Base-by-base conservation (phyloP, 805 yeast genomes). In the Saccharomycopsis olivae region DNA sequence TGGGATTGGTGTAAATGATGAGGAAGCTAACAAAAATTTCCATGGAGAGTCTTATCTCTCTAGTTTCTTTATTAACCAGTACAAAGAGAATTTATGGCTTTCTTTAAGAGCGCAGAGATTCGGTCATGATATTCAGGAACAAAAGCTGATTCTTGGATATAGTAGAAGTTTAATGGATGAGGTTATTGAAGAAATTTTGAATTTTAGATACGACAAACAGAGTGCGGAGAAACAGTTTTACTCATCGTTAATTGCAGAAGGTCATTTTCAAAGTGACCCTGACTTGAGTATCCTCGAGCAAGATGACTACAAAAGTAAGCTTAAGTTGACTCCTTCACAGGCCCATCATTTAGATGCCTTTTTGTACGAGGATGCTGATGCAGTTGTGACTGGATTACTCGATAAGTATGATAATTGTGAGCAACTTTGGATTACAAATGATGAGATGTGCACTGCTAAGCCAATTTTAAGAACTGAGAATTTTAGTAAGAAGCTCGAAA, bases 91-190 rank as follows among this genome's bases (percentile, higher is more conserved):
- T 44, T 61, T 86, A 28, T 92, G 98, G 98, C 59, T 84, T 40
- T 95, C 89, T 18, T 71, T 92, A 15, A 66, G 84, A 36, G 88
- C 97, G 1, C 84, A 82, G 59, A 66, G 83, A 36, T 75, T 75
- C 44, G 88, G 92, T 15, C 69, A 96, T 44, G 67, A 89, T 0
- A 78, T 80, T 40, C 84, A 75, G 29, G 94, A 85, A 44, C 95
- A 89, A 55, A 63, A 71, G 34, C 71, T 76, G 49, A 68, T 84
- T 10, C 70, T 85, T 3, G 64, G 72, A n/a, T 76, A 76, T 47
- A 66, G 83, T 16, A 63, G 96, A 41, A 73, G 82, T 2, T 61
- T 78, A 3, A 86, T 83, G 2, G 94, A 86, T 56, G 74, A 69
- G 10, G 63, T 85, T 0, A 64, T 92, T 38, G 79, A 80, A 9